A percentile compares a stretch with the other conserved stretches of the same genome.
phyloP scores from a whole-genome alignment of 768 basidiomycete genomes.

The Hypholoma sublateritium region DNA sequence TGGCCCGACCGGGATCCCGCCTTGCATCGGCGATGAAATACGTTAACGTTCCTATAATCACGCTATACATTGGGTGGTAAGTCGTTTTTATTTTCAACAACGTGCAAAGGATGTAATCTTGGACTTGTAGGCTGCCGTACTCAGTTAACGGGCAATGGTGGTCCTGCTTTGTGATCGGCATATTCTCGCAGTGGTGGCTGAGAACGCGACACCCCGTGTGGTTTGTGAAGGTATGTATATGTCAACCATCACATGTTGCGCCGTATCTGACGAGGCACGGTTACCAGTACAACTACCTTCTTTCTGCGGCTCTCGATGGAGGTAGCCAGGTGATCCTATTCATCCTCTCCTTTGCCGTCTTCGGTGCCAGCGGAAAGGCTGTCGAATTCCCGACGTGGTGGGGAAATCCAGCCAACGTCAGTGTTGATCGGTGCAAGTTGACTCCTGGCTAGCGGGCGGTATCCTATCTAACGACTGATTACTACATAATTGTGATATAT shows the following conservation, averaged over 20 bases:
- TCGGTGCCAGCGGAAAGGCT: constrained; percentile 51
- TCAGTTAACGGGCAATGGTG: constrained; percentile 58
- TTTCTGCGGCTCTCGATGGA: constrained; percentile 64
- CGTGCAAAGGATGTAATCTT: background rate
- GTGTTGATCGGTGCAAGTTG: constrained; percentile 37
- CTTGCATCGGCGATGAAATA: constrained; percentile 37
- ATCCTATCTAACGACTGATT: constrained; percentile 52
- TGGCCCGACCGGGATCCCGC: constrained; percentile 30
- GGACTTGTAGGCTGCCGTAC: constrained; percentile 38
- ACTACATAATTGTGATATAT: constrained; percentile 9
- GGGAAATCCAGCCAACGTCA: constrained; percentile 37
- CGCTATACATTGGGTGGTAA: constrained; percentile 36
- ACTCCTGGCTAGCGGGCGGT: constrained; percentile 45
- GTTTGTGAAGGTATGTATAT: constrained; percentile 46
- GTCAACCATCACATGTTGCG: background rate
- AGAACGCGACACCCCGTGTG: constrained; percentile 56
- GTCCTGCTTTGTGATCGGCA: constrained; percentile 51
- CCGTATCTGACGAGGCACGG: constrained; percentile 26
- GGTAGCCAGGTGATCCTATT: constrained; percentile 65
- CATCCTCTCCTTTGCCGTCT: constrained; percentile 63
- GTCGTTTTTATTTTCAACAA: constrained; percentile 3
- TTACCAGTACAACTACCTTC: constrained; percentile 54
- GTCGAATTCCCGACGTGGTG: constrained; percentile 54
- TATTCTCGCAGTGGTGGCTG: constrained; percentile 61
- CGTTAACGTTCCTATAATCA: constrained; percentile 46